Evolutionary conservation across 108 stramenopile genomes (phyloP).

Genomic region (Skeletonema costatum): DNA sequence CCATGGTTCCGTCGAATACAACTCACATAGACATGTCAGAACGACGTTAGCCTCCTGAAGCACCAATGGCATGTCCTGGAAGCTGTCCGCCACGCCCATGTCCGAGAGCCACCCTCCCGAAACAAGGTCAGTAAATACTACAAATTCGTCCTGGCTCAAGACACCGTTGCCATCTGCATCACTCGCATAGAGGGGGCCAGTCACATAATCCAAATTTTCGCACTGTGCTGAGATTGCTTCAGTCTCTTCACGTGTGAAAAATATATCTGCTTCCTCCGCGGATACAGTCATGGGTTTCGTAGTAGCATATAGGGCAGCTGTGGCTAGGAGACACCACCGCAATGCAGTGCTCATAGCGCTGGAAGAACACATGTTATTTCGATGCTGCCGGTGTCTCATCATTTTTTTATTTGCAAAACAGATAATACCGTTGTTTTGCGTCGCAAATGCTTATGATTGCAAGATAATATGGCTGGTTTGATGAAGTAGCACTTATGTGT

Average conservation of each 20-base stretch:
- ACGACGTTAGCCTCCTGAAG: slow-evolving; percentile 32
- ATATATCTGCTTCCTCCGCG: neutral
- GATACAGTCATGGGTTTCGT: neutral
- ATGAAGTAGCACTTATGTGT: too few relatives aligned
- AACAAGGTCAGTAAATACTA: slow-evolving; percentile 18
- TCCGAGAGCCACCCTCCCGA: slow-evolving; percentile 33
- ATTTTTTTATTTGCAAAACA: neutral
- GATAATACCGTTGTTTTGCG: neutral
- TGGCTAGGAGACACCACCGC: neutral
- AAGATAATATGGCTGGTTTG: too few relatives aligned
- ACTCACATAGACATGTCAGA: slow-evolving; percentile 31
- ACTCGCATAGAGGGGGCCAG: slow-evolving; percentile 12
- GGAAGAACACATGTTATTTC: neutral
- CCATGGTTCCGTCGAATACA: slow-evolving; percentile 12
- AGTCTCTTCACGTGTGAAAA: neutral
- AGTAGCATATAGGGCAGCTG: neutral
- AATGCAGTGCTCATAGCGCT: neutral
- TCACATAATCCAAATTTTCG: slow-evolving; percentile 22
- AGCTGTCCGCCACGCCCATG: slow-evolving; percentile 3
- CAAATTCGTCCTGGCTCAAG: slow-evolving; percentile 33
- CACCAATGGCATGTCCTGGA: slow-evolving; percentile 26
- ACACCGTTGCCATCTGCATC: slow-evolving; percentile 37
- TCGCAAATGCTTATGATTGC: neutral
- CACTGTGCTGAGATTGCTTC: slow-evolving; percentile 3
- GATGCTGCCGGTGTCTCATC: neutral